Conservation (phyloP, 495 filamentous ascomycete genomes). For the Bombardia bombarda region DNA sequence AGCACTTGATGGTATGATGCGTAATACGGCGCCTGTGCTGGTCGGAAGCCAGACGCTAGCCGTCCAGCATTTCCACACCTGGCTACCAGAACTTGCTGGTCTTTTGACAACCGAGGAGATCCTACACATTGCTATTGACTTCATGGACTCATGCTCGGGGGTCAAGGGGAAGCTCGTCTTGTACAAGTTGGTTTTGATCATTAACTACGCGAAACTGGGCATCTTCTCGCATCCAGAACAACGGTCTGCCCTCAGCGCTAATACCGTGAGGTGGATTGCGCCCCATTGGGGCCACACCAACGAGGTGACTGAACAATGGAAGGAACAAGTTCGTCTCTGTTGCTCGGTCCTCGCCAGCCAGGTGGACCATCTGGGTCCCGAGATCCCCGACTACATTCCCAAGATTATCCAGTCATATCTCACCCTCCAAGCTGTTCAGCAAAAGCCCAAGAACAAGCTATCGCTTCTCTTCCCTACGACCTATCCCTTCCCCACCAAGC, state of each 20-base stretch:
- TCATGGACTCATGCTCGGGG: slow-evolving; percentile 80
- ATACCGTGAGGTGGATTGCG: slow-evolving; percentile 83
- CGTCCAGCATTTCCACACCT: slow-evolving; percentile 93
- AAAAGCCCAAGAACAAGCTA: slow-evolving; percentile 58
- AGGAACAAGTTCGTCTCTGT: slow-evolving; percentile 85
- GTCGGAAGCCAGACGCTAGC: slow-evolving; percentile 92
- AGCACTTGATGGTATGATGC: slow-evolving; percentile 80
- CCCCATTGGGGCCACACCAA: slow-evolving; percentile 83
- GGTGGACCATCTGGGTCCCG: slow-evolving; percentile 65
- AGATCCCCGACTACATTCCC: slow-evolving; percentile 78
- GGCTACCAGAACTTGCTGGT: slow-evolving; percentile 80
- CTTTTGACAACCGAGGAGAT: slow-evolving; percentile 78
- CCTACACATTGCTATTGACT: slow-evolving; percentile 81
- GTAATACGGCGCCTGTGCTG: slow-evolving; percentile 70
- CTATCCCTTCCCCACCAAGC: slow-evolving; percentile 79
- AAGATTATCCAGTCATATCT: slow-evolving; percentile 88
- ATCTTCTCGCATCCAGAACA: slow-evolving; percentile 73
- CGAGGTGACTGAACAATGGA: slow-evolving; percentile 75
- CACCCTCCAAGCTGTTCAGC: slow-evolving; percentile 56
- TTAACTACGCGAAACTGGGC: slow-evolving; percentile 74
- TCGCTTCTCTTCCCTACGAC: slow-evolving; percentile 83
- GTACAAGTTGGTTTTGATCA: slow-evolving; percentile 86
- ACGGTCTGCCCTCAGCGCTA: slow-evolving; percentile 61
- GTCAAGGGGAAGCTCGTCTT: slow-evolving; percentile 92
- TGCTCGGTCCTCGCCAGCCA: slow-evolving; percentile 85